Evolutionary conservation across 805 yeast species (phyloP).

Genomic region (Hermanozyma aechmeae): DNA sequence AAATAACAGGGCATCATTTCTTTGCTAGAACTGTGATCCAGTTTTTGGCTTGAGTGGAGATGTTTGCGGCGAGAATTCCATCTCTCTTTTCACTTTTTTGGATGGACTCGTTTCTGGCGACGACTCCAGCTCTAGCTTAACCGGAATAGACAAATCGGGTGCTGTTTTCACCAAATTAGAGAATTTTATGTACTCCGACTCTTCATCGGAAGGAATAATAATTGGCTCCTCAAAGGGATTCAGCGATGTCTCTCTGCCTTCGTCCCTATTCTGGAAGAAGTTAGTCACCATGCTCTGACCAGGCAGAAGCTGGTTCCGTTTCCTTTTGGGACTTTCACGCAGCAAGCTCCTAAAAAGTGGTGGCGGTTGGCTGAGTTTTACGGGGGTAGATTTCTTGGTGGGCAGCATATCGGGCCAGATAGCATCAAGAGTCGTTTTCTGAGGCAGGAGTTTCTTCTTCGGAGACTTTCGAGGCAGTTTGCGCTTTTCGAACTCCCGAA

Average conservation of each 20-base stretch:
- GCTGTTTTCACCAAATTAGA: constrained; percentile 2
- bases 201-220: constrained; percentile 7
- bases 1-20: not conserved
- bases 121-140: constrained; percentile 1
- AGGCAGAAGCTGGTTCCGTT: constrained; percentile 4
- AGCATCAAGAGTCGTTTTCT: constrained; percentile 20
- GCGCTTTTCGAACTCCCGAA: constrained; percentile 5
- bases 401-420: constrained; percentile 8
- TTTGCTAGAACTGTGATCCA: not conserved
- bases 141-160: constrained; percentile 2
- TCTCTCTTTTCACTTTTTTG: constrained; percentile 3
- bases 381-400: not conserved
- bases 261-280: constrained; percentile 4
- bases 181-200: constrained; percentile 1
- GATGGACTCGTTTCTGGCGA: constrained; percentile 9
- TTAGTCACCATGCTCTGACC: constrained; percentile 12
- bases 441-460: constrained; percentile 9
- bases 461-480: constrained; percentile 7
- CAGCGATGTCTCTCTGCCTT: constrained; percentile 1
- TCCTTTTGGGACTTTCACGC: constrained; percentile 2
- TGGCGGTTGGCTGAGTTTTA: constrained; percentile 1
- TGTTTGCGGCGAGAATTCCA: constrained; percentile 6
- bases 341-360: not conserved
- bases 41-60: constrained; percentile 6
- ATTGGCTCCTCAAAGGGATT: constrained; percentile 3